A percentile compares a stretch with the other conserved stretches of the same genome.
Conservation (phyloP, 225 moss, liverwort and hornwort species). For the Neckera pumila region DNA sequence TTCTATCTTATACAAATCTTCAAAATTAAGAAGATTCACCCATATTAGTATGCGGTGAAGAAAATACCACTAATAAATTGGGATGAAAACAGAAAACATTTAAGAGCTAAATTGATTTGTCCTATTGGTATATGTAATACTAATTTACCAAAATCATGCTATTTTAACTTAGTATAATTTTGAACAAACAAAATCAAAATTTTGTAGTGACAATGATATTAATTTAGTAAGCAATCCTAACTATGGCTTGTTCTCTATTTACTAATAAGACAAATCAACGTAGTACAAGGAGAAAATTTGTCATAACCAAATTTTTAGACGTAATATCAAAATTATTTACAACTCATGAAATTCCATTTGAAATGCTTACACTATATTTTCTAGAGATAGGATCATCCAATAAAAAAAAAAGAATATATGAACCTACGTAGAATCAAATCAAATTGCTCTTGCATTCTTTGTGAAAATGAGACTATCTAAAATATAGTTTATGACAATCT, state of each 20-base stretch:
- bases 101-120: background rate
- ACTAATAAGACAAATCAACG: background rate
- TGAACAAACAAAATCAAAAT: background rate
- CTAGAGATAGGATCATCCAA: rapidly evolving
- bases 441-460: background rate
- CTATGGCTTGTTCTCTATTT: background rate
- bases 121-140: rapidly evolving
- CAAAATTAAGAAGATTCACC: background rate
- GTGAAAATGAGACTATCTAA: background rate
- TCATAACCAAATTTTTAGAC: background rate
- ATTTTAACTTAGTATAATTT: background rate
- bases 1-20: rapidly evolving
- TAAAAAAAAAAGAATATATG: background rate
- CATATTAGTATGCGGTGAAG: rapidly evolving
- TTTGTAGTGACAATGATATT: rapidly evolving
- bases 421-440: background rate
- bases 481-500: background rate
- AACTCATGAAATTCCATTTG: background rate
- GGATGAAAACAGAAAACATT: background rate
- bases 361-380: background rate
- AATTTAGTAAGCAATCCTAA: too few relatives aligned
- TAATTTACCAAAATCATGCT: background rate
- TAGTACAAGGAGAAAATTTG: background rate
- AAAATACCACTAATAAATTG: background rate
- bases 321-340: background rate